Evolutionary conservation across 129 eudicot genomes (phyloP), one percentile per base, ranked within the genome.

Genomic region (Flaveria sonorensis): DNA sequence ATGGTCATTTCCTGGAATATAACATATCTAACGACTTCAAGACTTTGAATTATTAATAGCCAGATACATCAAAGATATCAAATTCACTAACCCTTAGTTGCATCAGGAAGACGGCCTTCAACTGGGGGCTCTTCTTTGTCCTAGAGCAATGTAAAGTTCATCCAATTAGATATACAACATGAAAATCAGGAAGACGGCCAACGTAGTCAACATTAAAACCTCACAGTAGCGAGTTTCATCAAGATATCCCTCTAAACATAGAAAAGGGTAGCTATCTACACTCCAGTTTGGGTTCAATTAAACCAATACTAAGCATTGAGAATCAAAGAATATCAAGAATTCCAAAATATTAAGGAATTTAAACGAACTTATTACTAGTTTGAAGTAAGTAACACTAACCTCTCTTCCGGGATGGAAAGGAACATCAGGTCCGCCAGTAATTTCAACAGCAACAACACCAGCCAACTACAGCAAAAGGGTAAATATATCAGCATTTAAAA

Each of bases 371-470:
- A 43, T 7, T 42, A 15, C n/a, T 16, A 40, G 0, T 28, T n/a
- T 8, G 9, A n/a, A 20, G n/a, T 5, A 63, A 16, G 45, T 1
- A 65, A 70, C 19, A 81, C 93, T 79, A 63, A 92, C 97, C 87
- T 70, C 87, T 53, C 96, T 89, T 48, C 97, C 97, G 0, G 97
- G 97, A 53, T 89, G 96, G 79, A 89, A 92, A 0, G 96, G 96
- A 61, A 89, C 82, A 4, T 92, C 91, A n/a, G 97, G 93, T 23
- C 97, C 97, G 61, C 97, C 97, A 23, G 97, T 84, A 16, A 92
- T 32, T 89, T 92, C 93, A 28, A 92, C 96, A 78, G 93, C 96
- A 70, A 92, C 97, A 60, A 92, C 87, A 48, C 97, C 97, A 79
- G 96, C 96, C 85, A 92, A 74, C 97, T 92, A 43, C 50, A 28